Conservation (phyloP, 2,329 filamentous ascomycete genomes). For the Talaromyces piceae region DNA sequence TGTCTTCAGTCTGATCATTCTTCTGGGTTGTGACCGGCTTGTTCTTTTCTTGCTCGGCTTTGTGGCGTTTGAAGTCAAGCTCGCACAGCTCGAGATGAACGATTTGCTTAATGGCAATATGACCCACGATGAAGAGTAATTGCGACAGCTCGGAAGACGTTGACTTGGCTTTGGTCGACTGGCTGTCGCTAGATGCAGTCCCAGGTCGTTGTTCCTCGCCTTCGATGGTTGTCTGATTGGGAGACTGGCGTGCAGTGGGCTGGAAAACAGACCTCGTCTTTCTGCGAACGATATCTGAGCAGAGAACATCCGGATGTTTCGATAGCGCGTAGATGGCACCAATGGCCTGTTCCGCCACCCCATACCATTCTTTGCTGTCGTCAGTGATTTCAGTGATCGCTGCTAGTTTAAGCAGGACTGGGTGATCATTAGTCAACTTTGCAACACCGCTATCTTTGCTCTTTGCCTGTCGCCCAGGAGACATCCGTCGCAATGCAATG, state of each 20-base stretch:
- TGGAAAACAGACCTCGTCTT: conserved; percentile 78
- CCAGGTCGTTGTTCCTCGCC: conserved; percentile 28
- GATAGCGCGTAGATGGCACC: conserved; percentile 90
- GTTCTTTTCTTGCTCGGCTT: conserved; percentile 49
- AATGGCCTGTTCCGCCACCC: conserved; percentile 91
- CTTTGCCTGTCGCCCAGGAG: conserved; percentile 74
- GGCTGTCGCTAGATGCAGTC: conserved; percentile 26
- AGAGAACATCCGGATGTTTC: conserved; percentile 87
- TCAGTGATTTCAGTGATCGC: conserved; percentile 79
- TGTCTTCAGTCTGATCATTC: conserved; percentile 57
- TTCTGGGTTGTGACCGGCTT: conserved; percentile 40
- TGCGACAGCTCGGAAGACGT: conserved; percentile 72
- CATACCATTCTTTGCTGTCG: conserved; percentile 89
- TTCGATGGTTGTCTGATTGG: conserved; percentile 20
- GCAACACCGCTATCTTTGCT: conserved; percentile 58
- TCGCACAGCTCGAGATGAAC: conserved; percentile 97
- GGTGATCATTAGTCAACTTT: conserved; percentile 84
- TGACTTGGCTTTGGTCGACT: conserved; percentile 53
- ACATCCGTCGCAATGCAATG: conserved; percentile 84
- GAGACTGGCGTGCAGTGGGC: conserved; percentile 30
- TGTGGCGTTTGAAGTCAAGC: conserved; percentile 92
- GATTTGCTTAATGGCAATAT: conserved; percentile 97
- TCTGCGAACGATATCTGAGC: conserved; percentile 79
- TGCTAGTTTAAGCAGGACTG: conserved; percentile 71
- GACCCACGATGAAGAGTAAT: conserved; percentile 87